These are phyloP conservation scores for Ophiostoma pallidulum DNA, from an alignment of 2,329 filamentous ascomycete species.

Conservation along the genomic window DNA sequence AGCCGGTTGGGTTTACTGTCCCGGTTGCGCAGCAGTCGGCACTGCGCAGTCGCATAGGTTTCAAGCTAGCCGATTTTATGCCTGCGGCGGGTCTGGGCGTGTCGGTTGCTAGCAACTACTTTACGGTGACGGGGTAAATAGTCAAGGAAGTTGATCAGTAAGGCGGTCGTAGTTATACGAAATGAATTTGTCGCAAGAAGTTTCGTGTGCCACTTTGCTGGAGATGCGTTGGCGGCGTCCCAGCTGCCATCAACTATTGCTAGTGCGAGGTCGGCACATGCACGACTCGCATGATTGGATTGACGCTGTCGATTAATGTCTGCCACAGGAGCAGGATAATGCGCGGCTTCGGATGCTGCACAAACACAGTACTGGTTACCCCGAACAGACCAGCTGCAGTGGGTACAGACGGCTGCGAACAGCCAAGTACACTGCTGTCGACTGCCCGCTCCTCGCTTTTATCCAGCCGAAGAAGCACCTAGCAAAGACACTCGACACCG, in stretches of 20 bases:
- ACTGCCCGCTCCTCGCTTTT: neutral
- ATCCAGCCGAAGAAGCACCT: neutral
- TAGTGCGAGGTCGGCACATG: constrained; percentile 26
- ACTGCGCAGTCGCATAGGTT: constrained; percentile 8
- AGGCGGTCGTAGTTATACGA: no score
- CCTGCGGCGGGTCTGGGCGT: constrained; percentile 6
- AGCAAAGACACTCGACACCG: constrained; percentile 3
- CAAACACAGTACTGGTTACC: neutral
- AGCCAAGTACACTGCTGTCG: neutral
- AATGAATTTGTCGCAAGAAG: no score
- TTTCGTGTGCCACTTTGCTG: no score
- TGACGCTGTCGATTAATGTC: constrained; percentile 24
- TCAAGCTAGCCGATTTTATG: constrained; percentile 11
- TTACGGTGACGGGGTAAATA: constrained; percentile 12
- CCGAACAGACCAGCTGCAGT: neutral
- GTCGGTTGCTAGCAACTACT: constrained; percentile 13
- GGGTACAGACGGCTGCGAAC: neutral
- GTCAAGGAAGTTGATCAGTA: no score
- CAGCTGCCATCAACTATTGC: constrained; percentile 24
- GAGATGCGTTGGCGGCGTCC: constrained; percentile 15
- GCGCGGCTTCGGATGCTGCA: constrained; percentile 24
- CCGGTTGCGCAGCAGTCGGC: constrained; percentile 13
- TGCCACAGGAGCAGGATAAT: constrained; percentile 25
- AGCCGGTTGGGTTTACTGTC: constrained; percentile 26
- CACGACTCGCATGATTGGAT: constrained; percentile 25